phyloP scores from a whole-genome alignment of 169 alveolate genomes.

The Cyclospora cayetanensis region DNA sequence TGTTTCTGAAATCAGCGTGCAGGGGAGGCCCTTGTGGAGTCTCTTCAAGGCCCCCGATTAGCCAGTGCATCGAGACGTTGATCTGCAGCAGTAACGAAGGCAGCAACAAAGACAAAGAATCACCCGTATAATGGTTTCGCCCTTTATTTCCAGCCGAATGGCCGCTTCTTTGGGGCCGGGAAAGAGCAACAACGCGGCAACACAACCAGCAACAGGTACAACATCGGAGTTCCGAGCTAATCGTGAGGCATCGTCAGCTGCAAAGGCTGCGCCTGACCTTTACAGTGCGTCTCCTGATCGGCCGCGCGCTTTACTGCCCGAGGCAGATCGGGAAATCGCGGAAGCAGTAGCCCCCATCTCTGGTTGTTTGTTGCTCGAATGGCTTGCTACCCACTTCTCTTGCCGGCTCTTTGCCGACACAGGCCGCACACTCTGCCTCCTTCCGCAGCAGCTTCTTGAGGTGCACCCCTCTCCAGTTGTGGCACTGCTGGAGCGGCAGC shows the following conservation, averaged over 20 bases:
- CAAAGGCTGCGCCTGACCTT: not conserved
- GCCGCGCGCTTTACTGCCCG: too few species aligned
- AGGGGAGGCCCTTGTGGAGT: too few species aligned
- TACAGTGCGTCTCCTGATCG: not conserved
- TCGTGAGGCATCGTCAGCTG: not conserved
- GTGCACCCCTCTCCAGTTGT: slow-evolving; percentile 30
- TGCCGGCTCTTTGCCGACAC: not conserved
- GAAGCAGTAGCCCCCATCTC: not conserved
- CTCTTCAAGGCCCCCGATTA: too few species aligned
- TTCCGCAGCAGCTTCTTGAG: not conserved
- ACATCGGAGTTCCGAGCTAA: too few species aligned
- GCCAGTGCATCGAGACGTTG: too few species aligned
- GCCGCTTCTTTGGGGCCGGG: not conserved
- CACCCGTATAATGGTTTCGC: too few species aligned
- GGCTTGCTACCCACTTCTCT: not conserved
- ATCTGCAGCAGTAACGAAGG: too few species aligned
- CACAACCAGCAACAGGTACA: not conserved
- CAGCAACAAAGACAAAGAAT: too few species aligned
- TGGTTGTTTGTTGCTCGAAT: not conserved
- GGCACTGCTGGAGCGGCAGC: not conserved
- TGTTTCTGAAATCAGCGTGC: too few species aligned
- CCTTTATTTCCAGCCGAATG: not conserved
- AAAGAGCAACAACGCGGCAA: not conserved
- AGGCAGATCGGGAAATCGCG: not conserved
- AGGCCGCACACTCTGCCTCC: not conserved